phyloP scores from a whole-genome alignment of 306 rosid genomes.

The Pueraria montana region DNA sequence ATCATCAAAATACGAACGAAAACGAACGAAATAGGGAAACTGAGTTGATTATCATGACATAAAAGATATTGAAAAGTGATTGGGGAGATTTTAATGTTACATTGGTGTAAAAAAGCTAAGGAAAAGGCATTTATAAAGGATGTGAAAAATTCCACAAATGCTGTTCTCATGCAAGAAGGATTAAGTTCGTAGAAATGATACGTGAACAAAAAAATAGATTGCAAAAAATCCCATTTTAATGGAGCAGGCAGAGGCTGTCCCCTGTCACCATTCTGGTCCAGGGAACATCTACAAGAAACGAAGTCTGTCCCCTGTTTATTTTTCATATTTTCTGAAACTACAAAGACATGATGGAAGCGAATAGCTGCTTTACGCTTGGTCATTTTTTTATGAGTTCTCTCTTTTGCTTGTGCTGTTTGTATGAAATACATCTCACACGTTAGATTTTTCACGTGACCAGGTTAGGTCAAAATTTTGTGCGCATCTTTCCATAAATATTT shows the following conservation, averaged over 20 bases:
- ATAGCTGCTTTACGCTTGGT: neutral
- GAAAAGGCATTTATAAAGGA: conserved; percentile 21
- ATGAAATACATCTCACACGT: neutral
- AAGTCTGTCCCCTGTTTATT: too few relatives aligned
- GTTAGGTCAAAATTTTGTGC: neutral
- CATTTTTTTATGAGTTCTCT: neutral
- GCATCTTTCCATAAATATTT: neutral
- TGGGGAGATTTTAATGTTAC: conserved; percentile 1
- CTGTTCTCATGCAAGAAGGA: conserved; percentile 9
- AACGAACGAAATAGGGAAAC: neutral
- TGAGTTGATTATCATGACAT: conserved; percentile 10
- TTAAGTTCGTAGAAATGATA: conserved; percentile 5
- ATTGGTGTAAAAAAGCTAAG: neutral
- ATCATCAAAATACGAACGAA: neutral
- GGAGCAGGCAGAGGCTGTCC: too few relatives aligned
- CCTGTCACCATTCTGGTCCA: too few relatives aligned
- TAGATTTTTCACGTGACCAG: neutral
- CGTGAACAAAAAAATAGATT: neutral
- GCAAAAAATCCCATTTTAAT: conserved; percentile 3
- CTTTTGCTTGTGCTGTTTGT: neutral
- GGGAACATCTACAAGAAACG: conserved; percentile 4
- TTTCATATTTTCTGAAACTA: too few relatives aligned
- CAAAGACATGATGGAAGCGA: too few relatives aligned
- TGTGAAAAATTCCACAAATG: conserved; percentile 25
- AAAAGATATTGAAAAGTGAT: too few relatives aligned